phyloP scores from a whole-genome alignment of 2,329 filamentous ascomycete species.

The Penicillium hesseltinei region DNA sequence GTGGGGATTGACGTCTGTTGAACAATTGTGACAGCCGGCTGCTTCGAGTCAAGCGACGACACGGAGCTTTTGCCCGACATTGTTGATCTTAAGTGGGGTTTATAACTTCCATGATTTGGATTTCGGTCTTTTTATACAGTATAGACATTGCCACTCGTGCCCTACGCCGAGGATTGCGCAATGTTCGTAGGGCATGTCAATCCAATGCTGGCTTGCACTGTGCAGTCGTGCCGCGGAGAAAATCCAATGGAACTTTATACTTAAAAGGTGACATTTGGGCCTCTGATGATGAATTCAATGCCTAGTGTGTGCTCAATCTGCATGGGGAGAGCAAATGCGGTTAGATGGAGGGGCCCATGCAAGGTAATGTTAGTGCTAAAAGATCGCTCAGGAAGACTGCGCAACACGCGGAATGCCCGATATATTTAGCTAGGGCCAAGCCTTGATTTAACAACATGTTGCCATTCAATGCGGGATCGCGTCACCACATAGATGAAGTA shows the following conservation, averaged over 20 bases:
- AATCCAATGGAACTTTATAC: neutral
- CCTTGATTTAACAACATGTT: neutral
- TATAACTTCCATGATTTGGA: neutral
- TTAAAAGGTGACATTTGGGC: neutral
- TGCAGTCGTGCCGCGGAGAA: neutral
- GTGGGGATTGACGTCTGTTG: neutral
- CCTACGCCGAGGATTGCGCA: conserved; percentile 1
- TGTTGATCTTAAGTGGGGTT: neutral
- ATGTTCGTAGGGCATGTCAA: neutral
- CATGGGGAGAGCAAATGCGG: neutral
- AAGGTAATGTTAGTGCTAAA: neutral
- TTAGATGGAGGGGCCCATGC: neutral
- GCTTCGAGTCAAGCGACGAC: conserved; percentile 2
- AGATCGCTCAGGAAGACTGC: no score
- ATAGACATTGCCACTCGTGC: neutral
- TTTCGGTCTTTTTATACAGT: neutral
- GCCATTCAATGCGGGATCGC: conserved; percentile 1
- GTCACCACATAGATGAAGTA: neutral
- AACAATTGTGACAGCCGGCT: neutral
- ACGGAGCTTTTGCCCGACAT: conserved; percentile 1
- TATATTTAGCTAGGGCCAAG: neutral
- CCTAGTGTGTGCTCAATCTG: neutral
- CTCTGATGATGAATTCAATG: neutral
- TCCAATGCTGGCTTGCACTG: neutral
- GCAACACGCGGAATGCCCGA: neutral